These are phyloP conservation scores for Hyphopichia wangnamkhiaoensis DNA, from an alignment of 1,139 yeast species.

Conservation along the genomic window DNA sequence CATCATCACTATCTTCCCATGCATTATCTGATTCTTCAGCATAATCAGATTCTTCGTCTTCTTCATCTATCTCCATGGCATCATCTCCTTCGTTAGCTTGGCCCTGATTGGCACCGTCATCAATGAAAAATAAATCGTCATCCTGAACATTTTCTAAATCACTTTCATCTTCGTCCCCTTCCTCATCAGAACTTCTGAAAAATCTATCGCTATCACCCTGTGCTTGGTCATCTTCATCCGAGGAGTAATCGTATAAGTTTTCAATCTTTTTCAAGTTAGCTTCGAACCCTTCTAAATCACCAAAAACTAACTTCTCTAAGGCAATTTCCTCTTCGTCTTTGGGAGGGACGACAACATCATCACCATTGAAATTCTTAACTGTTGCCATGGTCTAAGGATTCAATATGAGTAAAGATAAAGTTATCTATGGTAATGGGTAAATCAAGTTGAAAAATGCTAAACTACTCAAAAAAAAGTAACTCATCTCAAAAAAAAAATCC, in stretches of 20 bases:
- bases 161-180: slow-evolving; percentile 21
- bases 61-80: slow-evolving; percentile 42
- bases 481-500: slow-evolving; percentile 1
- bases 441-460: too few species aligned
- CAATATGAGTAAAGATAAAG: not conserved
- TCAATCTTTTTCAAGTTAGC: slow-evolving; percentile 60
- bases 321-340: slow-evolving; percentile 82
- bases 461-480: too few species aligned
- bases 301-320: slow-evolving; percentile 85
- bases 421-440: too few species aligned
- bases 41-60: slow-evolving; percentile 23
- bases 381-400: slow-evolving; percentile 16
- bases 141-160: slow-evolving; percentile 46
- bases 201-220: slow-evolving; percentile 20
- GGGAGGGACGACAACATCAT: slow-evolving; percentile 50
- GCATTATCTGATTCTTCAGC: slow-evolving; percentile 50
- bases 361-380: slow-evolving; percentile 22
- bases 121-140: slow-evolving; percentile 67
- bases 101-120: slow-evolving; percentile 46
- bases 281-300: slow-evolving; percentile 82
- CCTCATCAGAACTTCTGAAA: slow-evolving; percentile 10
- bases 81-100: slow-evolving; percentile 30
- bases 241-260: slow-evolving; percentile 51
- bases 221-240: slow-evolving; percentile 42
- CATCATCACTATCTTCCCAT: slow-evolving; percentile 96